These are phyloP conservation scores for Penicillium griseofulvum DNA, from an alignment of 2,329 filamentous ascomycete genomes.

Conservation along the genomic window DNA sequence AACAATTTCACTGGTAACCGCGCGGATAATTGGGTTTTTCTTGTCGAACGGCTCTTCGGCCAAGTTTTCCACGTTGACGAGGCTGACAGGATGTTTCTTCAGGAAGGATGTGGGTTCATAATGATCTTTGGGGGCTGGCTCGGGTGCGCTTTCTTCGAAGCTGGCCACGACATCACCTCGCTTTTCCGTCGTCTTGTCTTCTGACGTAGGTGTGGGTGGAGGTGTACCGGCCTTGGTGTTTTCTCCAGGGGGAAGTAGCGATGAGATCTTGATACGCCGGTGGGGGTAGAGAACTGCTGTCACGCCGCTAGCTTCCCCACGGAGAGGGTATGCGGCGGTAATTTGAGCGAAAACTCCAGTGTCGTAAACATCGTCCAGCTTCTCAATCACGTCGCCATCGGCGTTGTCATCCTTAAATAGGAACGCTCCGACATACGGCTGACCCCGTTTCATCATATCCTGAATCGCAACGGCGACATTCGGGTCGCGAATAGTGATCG, in stretches of 20 bases:
- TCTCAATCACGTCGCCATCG: constrained; percentile 91
- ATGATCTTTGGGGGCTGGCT: constrained; percentile 54
- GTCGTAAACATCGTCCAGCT: constrained; percentile 86
- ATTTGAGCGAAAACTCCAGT: constrained; percentile 97
- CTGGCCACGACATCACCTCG: constrained; percentile 94
- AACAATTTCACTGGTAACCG: constrained; percentile 94
- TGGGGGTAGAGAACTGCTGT: constrained; percentile 96
- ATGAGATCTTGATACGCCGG: constrained; percentile 85
- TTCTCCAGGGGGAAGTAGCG: constrained; percentile 67
- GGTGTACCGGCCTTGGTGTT: constrained; percentile 30
- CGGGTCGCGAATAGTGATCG: constrained; percentile 91
- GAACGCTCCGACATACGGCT: constrained; percentile 96
- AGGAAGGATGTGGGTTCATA: constrained; percentile 91
- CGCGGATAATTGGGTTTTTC: constrained; percentile 83
- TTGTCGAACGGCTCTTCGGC: constrained; percentile 84
- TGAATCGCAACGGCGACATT: constrained; percentile 89
- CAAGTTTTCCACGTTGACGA: constrained; percentile 94
- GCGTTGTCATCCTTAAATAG: constrained; percentile 94
- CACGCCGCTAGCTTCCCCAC: constrained; percentile 75
- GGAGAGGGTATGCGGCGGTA: constrained; percentile 87
- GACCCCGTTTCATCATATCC: constrained; percentile 93
- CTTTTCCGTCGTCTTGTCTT: constrained; percentile 59
- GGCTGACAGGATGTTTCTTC: constrained; percentile 83
- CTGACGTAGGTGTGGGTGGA: constrained; percentile 26
- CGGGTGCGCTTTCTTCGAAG: constrained; percentile 79